Conservation (phyloP, 768 basidiomycete species). For the Dacryopinax spathularia region DNA sequence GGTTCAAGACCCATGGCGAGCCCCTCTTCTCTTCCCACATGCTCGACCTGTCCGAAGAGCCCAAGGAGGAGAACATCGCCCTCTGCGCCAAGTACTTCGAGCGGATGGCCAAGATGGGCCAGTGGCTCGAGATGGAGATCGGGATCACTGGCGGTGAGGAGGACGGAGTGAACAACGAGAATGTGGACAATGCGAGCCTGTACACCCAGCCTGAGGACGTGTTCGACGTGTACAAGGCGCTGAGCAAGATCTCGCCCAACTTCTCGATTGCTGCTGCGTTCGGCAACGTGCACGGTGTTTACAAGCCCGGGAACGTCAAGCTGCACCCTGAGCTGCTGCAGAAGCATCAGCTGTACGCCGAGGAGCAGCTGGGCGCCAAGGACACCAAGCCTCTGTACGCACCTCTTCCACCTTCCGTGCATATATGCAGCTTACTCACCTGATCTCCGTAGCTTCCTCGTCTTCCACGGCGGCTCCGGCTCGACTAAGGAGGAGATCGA, state of each 20-base stretch:
- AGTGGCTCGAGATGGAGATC: slow-evolving; percentile 99
- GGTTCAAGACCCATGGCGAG: slow-evolving; percentile 78
- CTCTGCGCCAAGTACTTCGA: slow-evolving; percentile 89
- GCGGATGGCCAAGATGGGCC: slow-evolving; percentile 79
- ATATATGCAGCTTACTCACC: neutral
- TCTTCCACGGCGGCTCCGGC: slow-evolving; percentile 99
- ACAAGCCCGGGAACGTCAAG: slow-evolving; percentile 96
- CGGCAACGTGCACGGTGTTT: slow-evolving; percentile 98
- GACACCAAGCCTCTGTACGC: slow-evolving; percentile 61
- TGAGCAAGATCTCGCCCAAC: slow-evolving; percentile 72
- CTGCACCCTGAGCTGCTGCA: slow-evolving; percentile 81
- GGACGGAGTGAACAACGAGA: slow-evolving; percentile 96
- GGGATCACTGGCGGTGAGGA: slow-evolving; percentile 99
- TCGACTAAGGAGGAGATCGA: slow-evolving; percentile 91
- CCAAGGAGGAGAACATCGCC: slow-evolving; percentile 78
- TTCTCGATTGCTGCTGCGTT: slow-evolving; percentile 98
- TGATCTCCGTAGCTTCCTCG: slow-evolving; percentile 60
- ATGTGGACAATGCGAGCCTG: slow-evolving; percentile 79
- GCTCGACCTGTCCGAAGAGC: slow-evolving; percentile 38
- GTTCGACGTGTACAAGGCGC: slow-evolving; percentile 76
- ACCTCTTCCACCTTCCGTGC: neutral
- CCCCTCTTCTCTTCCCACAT: slow-evolving; percentile 44
- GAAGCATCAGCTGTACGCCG: slow-evolving; percentile 74
- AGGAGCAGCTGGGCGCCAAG: slow-evolving; percentile 49
- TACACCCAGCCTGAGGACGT: slow-evolving; percentile 98